phyloP scores from a whole-genome alignment of 2,329 filamentous ascomycete genomes.

The Fusarium oligoseptatum region DNA sequence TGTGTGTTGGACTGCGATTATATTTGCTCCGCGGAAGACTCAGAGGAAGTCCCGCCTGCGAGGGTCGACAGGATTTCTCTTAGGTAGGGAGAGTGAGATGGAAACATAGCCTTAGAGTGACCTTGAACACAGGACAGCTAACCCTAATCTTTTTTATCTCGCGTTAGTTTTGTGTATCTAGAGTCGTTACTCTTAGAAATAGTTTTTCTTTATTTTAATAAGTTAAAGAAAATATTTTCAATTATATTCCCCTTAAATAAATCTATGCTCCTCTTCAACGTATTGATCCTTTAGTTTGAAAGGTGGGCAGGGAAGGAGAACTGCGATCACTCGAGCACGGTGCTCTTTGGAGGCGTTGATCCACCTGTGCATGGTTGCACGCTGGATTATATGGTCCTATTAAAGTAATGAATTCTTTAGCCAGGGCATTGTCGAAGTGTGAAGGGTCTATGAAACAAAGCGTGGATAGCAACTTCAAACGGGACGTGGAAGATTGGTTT shows the following conservation, averaged over 20 bases:
- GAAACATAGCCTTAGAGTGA: too few relatives aligned
- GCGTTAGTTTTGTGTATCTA: too few relatives aligned
- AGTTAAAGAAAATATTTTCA: too few relatives aligned
- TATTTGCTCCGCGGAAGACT: too few relatives aligned
- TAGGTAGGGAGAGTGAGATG: too few relatives aligned
- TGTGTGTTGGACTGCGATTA: too few relatives aligned
- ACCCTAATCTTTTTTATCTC: too few relatives aligned
- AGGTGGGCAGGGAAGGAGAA: conserved; percentile 10
- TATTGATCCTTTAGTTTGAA: conserved; percentile 4
- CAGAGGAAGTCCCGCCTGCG: too few relatives aligned
- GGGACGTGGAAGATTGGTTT: neutral
- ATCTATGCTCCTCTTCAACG: conserved; percentile 12
- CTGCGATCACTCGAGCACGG: conserved; percentile 13
- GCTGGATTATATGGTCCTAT: conserved; percentile 21
- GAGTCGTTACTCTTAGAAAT: too few relatives aligned
- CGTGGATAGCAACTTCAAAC: neutral
- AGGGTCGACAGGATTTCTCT: too few relatives aligned
- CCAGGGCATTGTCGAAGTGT: neutral
- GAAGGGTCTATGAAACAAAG: neutral
- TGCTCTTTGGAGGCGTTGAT: conserved; percentile 15
- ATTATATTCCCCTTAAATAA: neutral
- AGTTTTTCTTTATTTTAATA: too few relatives aligned
- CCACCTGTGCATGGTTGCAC: conserved; percentile 23
- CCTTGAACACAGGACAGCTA: too few relatives aligned
- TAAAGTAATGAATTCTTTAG: neutral